Evolutionary conservation across 257 asterid genomes (phyloP).

Genomic region (Solanum etuberosum): DNA sequence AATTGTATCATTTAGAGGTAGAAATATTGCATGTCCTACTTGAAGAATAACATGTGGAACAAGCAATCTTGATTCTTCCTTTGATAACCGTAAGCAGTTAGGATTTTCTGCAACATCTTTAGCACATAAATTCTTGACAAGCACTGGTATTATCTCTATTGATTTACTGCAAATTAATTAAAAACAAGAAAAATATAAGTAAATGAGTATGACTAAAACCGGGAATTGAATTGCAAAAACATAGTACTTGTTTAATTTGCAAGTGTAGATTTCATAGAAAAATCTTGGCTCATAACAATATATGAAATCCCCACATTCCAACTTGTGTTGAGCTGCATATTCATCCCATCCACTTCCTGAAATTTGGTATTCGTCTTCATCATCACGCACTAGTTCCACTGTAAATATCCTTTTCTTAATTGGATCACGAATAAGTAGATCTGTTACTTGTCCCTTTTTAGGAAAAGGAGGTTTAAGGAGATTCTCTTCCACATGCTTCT

Average conservation of each 20-base stretch:
- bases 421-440: background rate
- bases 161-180: background rate
- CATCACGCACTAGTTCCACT: background rate
- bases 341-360: background rate
- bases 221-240: background rate
- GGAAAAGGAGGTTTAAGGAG: background rate
- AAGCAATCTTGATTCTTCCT: background rate
- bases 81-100: background rate
- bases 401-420: background rate
- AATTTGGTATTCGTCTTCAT: background rate
- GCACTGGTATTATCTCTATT: background rate
- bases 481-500: background rate
- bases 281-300: background rate
- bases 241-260: background rate
- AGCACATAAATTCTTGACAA: background rate
- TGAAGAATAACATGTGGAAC: background rate
- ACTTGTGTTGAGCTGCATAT: background rate
- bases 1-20: background rate
- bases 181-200: no score
- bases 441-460: background rate
- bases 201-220: background rate
- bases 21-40: background rate
- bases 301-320: background rate
- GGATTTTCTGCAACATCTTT: background rate
- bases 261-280: background rate